phyloP scores from a whole-genome alignment of 2,329 filamentous ascomycete species.

The Cordyceps cicadae region DNA sequence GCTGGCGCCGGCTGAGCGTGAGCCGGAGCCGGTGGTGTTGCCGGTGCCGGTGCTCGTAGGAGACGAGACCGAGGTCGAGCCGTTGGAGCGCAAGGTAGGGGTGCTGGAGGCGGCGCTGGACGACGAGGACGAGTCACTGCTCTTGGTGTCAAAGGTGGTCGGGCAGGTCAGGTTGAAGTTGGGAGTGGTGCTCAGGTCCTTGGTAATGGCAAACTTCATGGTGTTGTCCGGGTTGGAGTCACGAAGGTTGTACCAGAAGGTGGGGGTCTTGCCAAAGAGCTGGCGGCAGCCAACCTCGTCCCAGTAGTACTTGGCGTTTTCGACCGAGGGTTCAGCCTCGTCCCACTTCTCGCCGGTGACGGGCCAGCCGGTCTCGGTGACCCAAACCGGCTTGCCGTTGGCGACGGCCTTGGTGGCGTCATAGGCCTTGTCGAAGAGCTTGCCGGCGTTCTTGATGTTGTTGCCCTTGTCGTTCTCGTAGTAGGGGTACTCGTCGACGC shows the following conservation, averaged over 20 bases:
- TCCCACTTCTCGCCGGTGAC: slow-evolving; percentile 44
- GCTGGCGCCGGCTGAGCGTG: not conserved
- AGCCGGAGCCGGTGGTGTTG: not conserved
- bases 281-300: slow-evolving; percentile 49
- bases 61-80: not conserved
- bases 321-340: slow-evolving; percentile 43
- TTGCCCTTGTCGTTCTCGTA: slow-evolving; percentile 51
- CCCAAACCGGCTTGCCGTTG: slow-evolving; percentile 47
- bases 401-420: slow-evolving; percentile 37
- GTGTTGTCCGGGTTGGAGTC: slow-evolving; percentile 53
- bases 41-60: slow-evolving; percentile 1
- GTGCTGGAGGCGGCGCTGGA: slow-evolving; percentile 13
- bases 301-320: slow-evolving; percentile 59
- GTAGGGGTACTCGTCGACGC: slow-evolving; percentile 59
- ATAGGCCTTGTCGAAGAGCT: slow-evolving; percentile 46
- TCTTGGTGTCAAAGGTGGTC: slow-evolving; percentile 29
- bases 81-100: not conserved
- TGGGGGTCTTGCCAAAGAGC: slow-evolving; percentile 46
- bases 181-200: slow-evolving; percentile 43
- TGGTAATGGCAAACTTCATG: slow-evolving; percentile 49
- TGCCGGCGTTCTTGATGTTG: slow-evolving; percentile 44
- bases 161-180: slow-evolving; percentile 48
- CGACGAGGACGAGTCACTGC: slow-evolving; percentile 1
- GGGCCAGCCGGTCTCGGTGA: slow-evolving; percentile 62
- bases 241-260: slow-evolving; percentile 55